phyloP scores from a whole-genome alignment of 805 yeast genomes.

The Kockiozyma suomiensis region DNA sequence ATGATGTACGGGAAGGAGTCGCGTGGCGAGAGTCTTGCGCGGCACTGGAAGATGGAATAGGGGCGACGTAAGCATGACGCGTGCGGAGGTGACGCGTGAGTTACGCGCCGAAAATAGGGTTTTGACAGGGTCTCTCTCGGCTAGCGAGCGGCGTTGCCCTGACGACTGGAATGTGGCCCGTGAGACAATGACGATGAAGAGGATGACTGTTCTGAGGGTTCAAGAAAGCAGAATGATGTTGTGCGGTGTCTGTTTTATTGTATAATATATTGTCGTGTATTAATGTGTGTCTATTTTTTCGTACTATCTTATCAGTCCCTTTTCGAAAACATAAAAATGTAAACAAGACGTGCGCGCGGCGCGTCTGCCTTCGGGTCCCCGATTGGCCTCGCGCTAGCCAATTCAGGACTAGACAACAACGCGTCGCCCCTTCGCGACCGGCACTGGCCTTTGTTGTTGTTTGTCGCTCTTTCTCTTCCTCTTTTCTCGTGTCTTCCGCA shows the following conservation, averaged over 20 bases:
- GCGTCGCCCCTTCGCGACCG: conserved; percentile 8
- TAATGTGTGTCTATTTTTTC: no score
- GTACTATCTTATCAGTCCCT: no score
- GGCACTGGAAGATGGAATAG: conserved; percentile 37
- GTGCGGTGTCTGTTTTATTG: no score
- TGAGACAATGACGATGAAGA: background rate
- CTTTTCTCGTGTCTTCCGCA: background rate
- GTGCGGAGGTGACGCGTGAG: conserved; percentile 1
- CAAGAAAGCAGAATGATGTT: no score
- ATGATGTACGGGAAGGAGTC: conserved; percentile 47
- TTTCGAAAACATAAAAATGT: background rate
- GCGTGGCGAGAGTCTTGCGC: conserved; percentile 30
- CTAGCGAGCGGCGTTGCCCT: conserved; percentile 1
- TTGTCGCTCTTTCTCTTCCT: background rate
- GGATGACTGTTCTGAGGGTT: background rate
- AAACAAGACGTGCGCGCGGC: background rate
- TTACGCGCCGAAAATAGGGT: background rate
- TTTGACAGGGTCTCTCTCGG: background rate
- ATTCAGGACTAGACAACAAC: background rate
- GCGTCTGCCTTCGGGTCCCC: background rate
- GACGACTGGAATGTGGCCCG: conserved; percentile 10
- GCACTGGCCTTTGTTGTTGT: background rate
- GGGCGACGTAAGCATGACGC: conserved; percentile 6
- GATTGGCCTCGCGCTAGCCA: background rate
- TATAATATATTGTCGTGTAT: no score